phyloP scores from a whole-genome alignment of 768 basidiomycete genomes.

The Lentinula lateritia region DNA sequence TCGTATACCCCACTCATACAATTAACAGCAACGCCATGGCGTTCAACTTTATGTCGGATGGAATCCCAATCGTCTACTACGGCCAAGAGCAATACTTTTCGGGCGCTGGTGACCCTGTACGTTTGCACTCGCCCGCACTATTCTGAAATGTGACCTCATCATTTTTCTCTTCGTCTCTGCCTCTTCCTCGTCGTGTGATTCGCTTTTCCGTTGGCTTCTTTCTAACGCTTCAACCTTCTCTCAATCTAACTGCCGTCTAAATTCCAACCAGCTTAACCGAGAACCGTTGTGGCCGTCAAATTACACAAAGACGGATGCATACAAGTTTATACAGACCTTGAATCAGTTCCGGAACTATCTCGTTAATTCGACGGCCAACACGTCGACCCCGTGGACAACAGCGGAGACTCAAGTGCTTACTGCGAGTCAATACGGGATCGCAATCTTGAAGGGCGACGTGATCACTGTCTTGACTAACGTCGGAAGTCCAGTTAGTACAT shows the following conservation, averaged over 20 bases:
- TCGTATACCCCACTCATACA: neutral
- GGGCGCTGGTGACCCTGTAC: slow-evolving; percentile 62
- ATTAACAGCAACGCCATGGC: slow-evolving; percentile 62
- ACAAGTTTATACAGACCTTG: slow-evolving; percentile 53
- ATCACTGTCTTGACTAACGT: slow-evolving; percentile 65
- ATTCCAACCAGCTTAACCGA: slow-evolving; percentile 51
- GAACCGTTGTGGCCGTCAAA: slow-evolving; percentile 70
- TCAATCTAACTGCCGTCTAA: neutral
- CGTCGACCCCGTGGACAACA: slow-evolving; percentile 39
- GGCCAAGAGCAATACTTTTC: slow-evolving; percentile 73
- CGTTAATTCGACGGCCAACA: slow-evolving; percentile 35
- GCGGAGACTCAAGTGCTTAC: slow-evolving; percentile 48
- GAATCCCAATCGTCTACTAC: slow-evolving; percentile 81
- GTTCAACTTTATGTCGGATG: slow-evolving; percentile 72
- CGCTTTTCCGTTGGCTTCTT: neutral
- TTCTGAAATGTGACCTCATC: neutral
- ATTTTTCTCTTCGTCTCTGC: neutral
- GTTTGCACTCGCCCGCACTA: slow-evolving; percentile 10
- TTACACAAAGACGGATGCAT: slow-evolving; percentile 53
- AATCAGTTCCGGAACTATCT: slow-evolving; percentile 69
- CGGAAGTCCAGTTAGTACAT: slow-evolving; percentile 58
- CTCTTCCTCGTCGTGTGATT: neutral
- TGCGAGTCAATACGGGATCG: slow-evolving; percentile 45
- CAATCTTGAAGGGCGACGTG: slow-evolving; percentile 58
- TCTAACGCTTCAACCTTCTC: neutral